A percentile compares a stretch with the other conserved stretches of the same genome.
Conservation (phyloP, 164 flowering plant genomes). For the Vitis amurensis region DNA sequence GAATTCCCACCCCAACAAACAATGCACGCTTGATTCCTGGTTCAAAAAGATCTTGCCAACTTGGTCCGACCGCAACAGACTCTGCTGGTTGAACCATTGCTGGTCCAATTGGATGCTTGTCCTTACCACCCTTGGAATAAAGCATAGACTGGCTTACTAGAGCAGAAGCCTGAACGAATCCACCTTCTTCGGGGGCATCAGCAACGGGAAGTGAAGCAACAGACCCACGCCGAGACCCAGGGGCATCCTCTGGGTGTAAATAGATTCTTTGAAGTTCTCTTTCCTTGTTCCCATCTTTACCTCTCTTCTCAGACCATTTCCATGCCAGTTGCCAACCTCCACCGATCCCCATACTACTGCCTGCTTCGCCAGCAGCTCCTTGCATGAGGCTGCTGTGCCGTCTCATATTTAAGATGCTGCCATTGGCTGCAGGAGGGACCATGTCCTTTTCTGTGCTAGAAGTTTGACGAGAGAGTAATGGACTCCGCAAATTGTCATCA, state of each 20-base stretch:
- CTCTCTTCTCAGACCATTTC: slow-evolving; percentile 2
- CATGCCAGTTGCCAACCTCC: slow-evolving; percentile 33
- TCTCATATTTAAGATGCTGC: not conserved
- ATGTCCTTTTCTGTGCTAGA: not conserved
- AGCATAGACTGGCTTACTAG: slow-evolving; percentile 23
- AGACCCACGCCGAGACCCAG: slow-evolving; percentile 19
- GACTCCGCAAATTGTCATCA: slow-evolving; percentile 18
- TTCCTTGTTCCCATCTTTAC: slow-evolving; percentile 2
- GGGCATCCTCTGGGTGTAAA: slow-evolving; percentile 15
- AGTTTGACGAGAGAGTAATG: slow-evolving; percentile 12
- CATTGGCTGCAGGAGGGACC: not conserved
- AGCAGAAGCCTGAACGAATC: slow-evolving; percentile 23
- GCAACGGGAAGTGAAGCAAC: slow-evolving; percentile 12
- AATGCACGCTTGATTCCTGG: slow-evolving; percentile 29
- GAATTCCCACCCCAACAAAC: slow-evolving; percentile 27
- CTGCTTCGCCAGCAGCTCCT: slow-evolving; percentile 5
- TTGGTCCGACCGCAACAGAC: slow-evolving; percentile 5
- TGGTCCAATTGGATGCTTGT: slow-evolving; percentile 3
- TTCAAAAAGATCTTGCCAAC: slow-evolving; percentile 24
- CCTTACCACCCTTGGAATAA: slow-evolving; percentile 3
- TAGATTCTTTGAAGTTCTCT: slow-evolving; percentile 19
- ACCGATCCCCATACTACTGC: slow-evolving; percentile 19
- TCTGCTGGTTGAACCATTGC: slow-evolving; percentile 2
- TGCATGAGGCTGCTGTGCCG: slow-evolving; percentile 4
- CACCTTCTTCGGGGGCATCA: slow-evolving; percentile 12